Evolutionary conservation across 2,329 filamentous ascomycete genomes (phyloP).

Genomic region (Chrysosporium keratinophilum): DNA sequence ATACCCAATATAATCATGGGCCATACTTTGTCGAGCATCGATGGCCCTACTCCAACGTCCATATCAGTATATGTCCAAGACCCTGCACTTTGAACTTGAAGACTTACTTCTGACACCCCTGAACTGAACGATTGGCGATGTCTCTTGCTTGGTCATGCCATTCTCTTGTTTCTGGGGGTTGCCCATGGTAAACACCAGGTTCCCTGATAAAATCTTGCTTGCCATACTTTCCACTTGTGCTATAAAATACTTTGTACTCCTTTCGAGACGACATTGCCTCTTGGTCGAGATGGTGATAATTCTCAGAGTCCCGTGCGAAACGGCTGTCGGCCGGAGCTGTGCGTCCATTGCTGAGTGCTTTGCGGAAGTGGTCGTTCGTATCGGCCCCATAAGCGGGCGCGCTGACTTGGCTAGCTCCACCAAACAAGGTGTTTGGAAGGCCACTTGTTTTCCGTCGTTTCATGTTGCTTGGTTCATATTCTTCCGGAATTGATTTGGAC

Average conservation of each 20-base stretch:
- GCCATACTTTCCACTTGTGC: neutral
- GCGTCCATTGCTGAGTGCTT: neutral
- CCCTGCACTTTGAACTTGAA: neutral
- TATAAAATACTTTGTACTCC: neutral
- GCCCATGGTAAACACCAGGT: neutral
- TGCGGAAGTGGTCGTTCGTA: neutral
- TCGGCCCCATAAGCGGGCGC: neutral
- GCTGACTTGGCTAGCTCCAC: neutral
- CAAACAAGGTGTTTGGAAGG: neutral
- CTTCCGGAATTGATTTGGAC: neutral
- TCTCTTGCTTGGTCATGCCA: neutral
- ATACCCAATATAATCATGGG: neutral
- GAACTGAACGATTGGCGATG: neutral
- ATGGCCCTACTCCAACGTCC: neutral
- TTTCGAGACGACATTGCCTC: neutral
- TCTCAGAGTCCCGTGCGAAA: neutral
- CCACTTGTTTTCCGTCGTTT: neutral
- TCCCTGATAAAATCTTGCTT: neutral
- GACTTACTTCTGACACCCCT: neutral
- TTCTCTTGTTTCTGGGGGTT: neutral
- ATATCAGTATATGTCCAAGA: neutral
- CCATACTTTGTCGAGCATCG: neutral
- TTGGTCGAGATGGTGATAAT: neutral
- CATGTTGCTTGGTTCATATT: neutral
- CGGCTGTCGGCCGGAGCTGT: neutral